Conservation (phyloP, 1,139 yeast species). For the Nakaseomyces bracarensis region DNA sequence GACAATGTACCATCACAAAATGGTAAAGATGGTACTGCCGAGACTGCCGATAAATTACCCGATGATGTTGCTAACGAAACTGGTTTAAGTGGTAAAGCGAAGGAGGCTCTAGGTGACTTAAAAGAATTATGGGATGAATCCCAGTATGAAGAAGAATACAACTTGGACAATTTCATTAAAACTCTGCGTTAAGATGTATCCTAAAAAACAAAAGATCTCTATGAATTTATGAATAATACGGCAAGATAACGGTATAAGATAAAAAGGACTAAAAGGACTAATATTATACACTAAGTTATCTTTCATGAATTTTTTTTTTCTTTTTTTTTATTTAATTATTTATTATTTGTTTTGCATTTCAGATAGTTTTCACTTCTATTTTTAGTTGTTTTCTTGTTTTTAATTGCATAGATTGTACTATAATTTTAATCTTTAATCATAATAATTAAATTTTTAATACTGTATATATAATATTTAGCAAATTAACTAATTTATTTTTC, state of each 20-base stretch:
- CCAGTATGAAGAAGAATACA: slow-evolving; percentile 94
- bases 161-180: slow-evolving; percentile 84
- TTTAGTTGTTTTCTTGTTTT: slow-evolving; percentile 2
- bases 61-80: slow-evolving; percentile 36
- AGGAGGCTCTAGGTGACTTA: slow-evolving; percentile 57
- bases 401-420: slow-evolving; percentile 10
- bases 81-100: slow-evolving; percentile 36
- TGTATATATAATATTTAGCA: too few species aligned
- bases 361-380: too few species aligned
- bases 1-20: slow-evolving; percentile 39
- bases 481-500: too few species aligned
- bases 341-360: slow-evolving; percentile 3
- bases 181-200: slow-evolving; percentile 40
- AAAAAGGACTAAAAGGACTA: too few species aligned
- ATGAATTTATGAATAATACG: too few species aligned
- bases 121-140: slow-evolving; percentile 96
- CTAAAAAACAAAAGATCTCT: neutral
- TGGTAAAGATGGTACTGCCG: slow-evolving; percentile 20
- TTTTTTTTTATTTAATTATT: slow-evolving; percentile 5
- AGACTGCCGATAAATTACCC: slow-evolving; percentile 25
- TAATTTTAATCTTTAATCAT: too few species aligned
- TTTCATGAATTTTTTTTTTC: slow-evolving; percentile 1
- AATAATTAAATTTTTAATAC: too few species aligned
- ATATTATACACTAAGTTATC: too few species aligned
- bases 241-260: too few species aligned